Evolutionary conservation across 1,139 yeast genomes (phyloP).

Genomic region (Groenewaldozyma auringiensis): DNA sequence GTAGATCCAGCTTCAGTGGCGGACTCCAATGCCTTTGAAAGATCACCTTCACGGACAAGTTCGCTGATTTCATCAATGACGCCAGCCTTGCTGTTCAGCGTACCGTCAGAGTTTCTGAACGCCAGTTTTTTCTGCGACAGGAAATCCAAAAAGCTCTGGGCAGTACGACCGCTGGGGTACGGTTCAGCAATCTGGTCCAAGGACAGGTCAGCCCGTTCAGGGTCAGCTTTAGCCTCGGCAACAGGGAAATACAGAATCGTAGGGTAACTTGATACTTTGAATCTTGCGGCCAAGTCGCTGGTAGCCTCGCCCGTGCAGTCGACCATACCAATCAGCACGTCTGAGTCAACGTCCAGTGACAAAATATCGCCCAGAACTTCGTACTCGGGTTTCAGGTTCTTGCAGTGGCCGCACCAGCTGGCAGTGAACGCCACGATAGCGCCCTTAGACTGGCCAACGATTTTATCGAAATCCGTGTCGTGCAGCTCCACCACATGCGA

Average conservation of each 20-base stretch:
- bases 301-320: slow-evolving; percentile 42
- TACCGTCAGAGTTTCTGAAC: slow-evolving; percentile 49
- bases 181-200: slow-evolving; percentile 31
- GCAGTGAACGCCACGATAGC: slow-evolving; percentile 49
- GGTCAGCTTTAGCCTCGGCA: slow-evolving; percentile 14
- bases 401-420: slow-evolving; percentile 76
- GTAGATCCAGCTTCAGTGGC: slow-evolving; percentile 23
- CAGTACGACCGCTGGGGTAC: slow-evolving; percentile 41
- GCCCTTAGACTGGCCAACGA: slow-evolving; percentile 20
- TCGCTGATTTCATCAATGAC: slow-evolving; percentile 34
- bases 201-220: not conserved
- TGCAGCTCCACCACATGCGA: slow-evolving; percentile 36
- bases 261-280: slow-evolving; percentile 44
- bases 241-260: slow-evolving; percentile 42
- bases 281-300: slow-evolving; percentile 38
- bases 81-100: slow-evolving; percentile 48
- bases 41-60: slow-evolving; percentile 18
- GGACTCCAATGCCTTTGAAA: slow-evolving; percentile 22
- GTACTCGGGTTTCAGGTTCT: slow-evolving; percentile 54
- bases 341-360: slow-evolving; percentile 34
- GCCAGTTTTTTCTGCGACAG: slow-evolving; percentile 48
- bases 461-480: slow-evolving; percentile 21
- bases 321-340: slow-evolving; percentile 43
- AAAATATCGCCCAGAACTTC: slow-evolving; percentile 51
- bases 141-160: slow-evolving; percentile 40